Percentiles rank a stretch among this genome's conserved stretches.
These are phyloP conservation scores for Fomitopsis pinicola DNA, from an alignment of 1,284 basidiomycete species.

Conservation along the genomic window DNA sequence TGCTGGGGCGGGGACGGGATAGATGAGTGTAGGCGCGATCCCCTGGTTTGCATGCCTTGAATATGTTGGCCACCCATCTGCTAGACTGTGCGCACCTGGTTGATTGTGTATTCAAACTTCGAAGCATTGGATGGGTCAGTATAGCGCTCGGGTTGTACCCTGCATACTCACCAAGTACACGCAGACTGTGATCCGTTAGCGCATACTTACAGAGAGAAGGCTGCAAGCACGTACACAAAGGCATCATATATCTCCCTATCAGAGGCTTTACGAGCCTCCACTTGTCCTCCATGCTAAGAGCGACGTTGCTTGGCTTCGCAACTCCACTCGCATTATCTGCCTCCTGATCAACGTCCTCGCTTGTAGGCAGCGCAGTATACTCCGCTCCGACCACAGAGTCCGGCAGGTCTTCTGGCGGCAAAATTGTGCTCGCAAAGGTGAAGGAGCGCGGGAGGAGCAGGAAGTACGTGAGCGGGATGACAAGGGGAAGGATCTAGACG, in stretches of 20 bases:
- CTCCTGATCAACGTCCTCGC: constrained; percentile 25
- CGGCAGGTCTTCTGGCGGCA: constrained; percentile 35
- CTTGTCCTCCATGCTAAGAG: constrained; percentile 69
- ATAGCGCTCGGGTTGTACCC: background rate
- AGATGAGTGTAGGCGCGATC: constrained; percentile 87
- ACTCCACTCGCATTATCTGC: background rate
- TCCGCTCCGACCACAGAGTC: constrained; percentile 31
- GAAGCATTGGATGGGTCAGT: constrained; percentile 9
- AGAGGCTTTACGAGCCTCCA: constrained; percentile 72
- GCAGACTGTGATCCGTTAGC: constrained; percentile 46
- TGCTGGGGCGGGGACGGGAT: constrained; percentile 71
- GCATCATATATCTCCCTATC: constrained; percentile 75
- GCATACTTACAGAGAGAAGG: background rate
- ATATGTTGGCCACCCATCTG: background rate
- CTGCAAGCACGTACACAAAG: constrained; percentile 55
- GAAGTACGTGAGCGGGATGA: constrained; percentile 72
- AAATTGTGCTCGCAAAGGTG: constrained; percentile 33
- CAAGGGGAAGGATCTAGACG: constrained; percentile 68
- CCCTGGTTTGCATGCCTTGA: constrained; percentile 45
- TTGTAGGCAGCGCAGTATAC: constrained; percentile 53
- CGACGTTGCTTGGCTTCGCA: constrained; percentile 29
- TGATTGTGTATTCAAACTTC: constrained; percentile 91
- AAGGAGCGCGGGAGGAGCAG: constrained; percentile 65
- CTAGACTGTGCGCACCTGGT: constrained; percentile 52
- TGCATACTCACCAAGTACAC: constrained; percentile 65